Conservation (phyloP, 1,139 yeast genomes). For the Candida freyschussii region DNA sequence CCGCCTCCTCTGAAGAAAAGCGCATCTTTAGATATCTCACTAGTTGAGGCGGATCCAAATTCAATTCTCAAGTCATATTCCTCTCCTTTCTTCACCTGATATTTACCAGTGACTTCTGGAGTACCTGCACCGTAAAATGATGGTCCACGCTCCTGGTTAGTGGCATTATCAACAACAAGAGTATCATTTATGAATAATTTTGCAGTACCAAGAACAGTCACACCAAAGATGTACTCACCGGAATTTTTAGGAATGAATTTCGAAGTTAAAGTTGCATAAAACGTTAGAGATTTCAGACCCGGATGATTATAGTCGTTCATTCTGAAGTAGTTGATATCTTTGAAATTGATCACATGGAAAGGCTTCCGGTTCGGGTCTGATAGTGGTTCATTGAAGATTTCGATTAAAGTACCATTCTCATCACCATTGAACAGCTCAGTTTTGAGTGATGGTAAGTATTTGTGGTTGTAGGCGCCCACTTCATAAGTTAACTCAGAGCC, state of each 20-base stretch:
- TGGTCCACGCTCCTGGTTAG: constrained; percentile 43
- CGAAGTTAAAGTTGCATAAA: constrained; percentile 39
- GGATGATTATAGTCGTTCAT: constrained; percentile 33
- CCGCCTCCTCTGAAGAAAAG: constrained; percentile 38
- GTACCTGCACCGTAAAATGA: constrained; percentile 47
- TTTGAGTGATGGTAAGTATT: constrained; percentile 9
- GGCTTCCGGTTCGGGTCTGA: constrained; percentile 15
- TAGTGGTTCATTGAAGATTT: constrained; percentile 11
- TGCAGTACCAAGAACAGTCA: constrained; percentile 48
- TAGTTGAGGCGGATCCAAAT: constrained; percentile 48
- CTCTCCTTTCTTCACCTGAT: constrained; percentile 36
- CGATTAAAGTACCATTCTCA: constrained; percentile 7
- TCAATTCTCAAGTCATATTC: constrained; percentile 40
- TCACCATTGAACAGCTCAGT: constrained; percentile 8
- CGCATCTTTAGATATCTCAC: constrained; percentile 22
- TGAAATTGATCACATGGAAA: constrained; percentile 34
- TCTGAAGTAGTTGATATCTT: constrained; percentile 39
- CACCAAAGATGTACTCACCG: constrained; percentile 46
- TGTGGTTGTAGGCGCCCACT: constrained; percentile 14
- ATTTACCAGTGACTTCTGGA: constrained; percentile 36
- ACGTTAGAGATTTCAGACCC: constrained; percentile 13
- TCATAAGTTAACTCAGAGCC: constrained; percentile 17
- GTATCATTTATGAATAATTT: constrained; percentile 44
- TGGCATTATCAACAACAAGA: constrained; percentile 49
- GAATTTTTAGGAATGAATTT: constrained; percentile 38